Conservation (phyloP, 176 grass and related monocot species). For the Aechmea fasciata region DNA sequence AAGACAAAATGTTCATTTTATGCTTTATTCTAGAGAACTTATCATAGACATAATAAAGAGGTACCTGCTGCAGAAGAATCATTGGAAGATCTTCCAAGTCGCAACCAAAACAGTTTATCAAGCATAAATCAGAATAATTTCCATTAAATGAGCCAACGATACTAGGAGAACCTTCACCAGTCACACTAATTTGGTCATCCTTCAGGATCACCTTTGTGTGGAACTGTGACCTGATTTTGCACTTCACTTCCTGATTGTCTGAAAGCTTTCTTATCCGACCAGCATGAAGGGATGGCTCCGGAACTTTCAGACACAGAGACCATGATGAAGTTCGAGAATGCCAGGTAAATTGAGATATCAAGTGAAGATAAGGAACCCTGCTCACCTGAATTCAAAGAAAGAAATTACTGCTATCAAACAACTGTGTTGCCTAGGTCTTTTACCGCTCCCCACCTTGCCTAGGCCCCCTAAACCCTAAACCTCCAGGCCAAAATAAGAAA, state of each 20-base stretch:
- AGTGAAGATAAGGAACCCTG: slow-evolving; percentile 70
- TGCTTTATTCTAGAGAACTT: neutral
- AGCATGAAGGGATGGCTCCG: slow-evolving; percentile 41
- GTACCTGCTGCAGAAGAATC: slow-evolving; percentile 92
- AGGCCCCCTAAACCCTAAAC: no score
- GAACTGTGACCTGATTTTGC: slow-evolving; percentile 62
- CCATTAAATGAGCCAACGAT: slow-evolving; percentile 54
- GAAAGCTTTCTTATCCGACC: slow-evolving; percentile 25
- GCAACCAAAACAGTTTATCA: slow-evolving; percentile 63
- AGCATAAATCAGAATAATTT: slow-evolving; percentile 28
- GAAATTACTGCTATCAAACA: slow-evolving; percentile 16
- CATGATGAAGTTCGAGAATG: slow-evolving; percentile 93
- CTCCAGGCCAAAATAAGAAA: no score
- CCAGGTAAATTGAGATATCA: slow-evolving; percentile 65
- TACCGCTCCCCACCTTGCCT: no score
- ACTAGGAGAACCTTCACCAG: slow-evolving; percentile 57
- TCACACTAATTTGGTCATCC: slow-evolving; percentile 82
- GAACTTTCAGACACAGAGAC: slow-evolving; percentile 80
- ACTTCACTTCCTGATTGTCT: slow-evolving; percentile 31
- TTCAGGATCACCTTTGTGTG: slow-evolving; percentile 70
- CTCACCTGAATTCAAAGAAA: slow-evolving; percentile 46
- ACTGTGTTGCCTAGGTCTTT: no score
- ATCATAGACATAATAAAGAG: slow-evolving; percentile 2
- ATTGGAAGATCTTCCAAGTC: slow-evolving; percentile 90
- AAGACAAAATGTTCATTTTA: neutral